A percentile compares a stretch with the other conserved stretches of the same genome.
phyloP scores from a whole-genome alignment of 1,284 basidiomycete genomes.

The Ustilago vetiveriae region DNA sequence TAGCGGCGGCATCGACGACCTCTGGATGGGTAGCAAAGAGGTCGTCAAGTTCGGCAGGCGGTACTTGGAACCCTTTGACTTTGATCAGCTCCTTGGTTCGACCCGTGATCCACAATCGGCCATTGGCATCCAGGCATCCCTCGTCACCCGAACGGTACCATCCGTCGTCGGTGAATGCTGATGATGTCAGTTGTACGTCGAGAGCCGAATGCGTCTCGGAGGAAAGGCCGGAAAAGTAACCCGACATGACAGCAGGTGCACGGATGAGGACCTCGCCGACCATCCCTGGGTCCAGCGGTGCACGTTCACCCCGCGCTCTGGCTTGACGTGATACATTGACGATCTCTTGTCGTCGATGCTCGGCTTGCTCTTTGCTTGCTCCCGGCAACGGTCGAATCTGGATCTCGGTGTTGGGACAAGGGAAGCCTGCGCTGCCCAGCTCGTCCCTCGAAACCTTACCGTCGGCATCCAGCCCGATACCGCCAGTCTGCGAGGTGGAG shows the following conservation, averaged over 20 bases:
- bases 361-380: slow-evolving; percentile 19
- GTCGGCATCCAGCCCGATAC: slow-evolving; percentile 30
- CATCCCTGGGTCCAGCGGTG: slow-evolving; percentile 34
- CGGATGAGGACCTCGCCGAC: slow-evolving; percentile 52
- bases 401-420: slow-evolving; percentile 27
- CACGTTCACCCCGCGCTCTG: slow-evolving; percentile 31
- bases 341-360: slow-evolving; percentile 34
- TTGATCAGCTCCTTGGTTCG: slow-evolving; percentile 56
- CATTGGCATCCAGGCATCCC: slow-evolving; percentile 48
- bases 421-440: slow-evolving; percentile 47
- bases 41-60: slow-evolving; percentile 54
- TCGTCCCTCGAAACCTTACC: slow-evolving; percentile 22
- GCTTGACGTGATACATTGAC: slow-evolving; percentile 20
- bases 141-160: slow-evolving; percentile 56
- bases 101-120: slow-evolving; percentile 57
- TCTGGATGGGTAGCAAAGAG: slow-evolving; percentile 41
- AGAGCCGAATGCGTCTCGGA: slow-evolving; percentile 48
- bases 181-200: slow-evolving; percentile 32
- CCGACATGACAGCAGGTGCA: slow-evolving; percentile 47
- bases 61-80: slow-evolving; percentile 57
- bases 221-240: slow-evolving; percentile 51
- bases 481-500: slow-evolving; percentile 37
- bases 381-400: slow-evolving; percentile 40
- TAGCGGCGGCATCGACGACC: slow-evolving; percentile 43
- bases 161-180: slow-evolving; percentile 50